Percentiles rank a stretch among this genome's conserved stretches.
phyloP scores from a whole-genome alignment of 257 asterid genomes.

The Nicotiana tomentosiformis region DNA sequence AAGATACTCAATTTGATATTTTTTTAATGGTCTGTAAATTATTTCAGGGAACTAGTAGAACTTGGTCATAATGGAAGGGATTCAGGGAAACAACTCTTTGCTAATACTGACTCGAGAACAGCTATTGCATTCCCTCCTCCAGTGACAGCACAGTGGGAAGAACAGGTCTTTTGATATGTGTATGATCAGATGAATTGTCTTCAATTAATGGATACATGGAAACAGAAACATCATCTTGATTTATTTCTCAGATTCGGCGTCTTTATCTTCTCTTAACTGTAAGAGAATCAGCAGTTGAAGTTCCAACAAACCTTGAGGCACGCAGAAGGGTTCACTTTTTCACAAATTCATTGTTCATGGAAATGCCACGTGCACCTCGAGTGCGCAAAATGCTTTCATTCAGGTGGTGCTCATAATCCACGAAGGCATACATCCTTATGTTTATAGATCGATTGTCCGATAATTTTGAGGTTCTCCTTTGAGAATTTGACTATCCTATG shows the following conservation, averaged over 20 bases:
- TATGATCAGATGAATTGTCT: conserved; percentile 1
- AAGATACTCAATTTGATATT: not conserved
- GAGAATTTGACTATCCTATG: not conserved
- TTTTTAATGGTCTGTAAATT: conserved; percentile 5
- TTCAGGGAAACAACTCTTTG: conserved; percentile 82
- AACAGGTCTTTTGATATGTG: conserved; percentile 55
- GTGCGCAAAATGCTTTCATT: conserved; percentile 98
- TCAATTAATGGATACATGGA: not conserved
- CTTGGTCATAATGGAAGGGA: conserved; percentile 79
- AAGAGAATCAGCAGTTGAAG: conserved; percentile 87
- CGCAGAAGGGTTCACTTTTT: conserved; percentile 89
- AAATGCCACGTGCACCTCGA: conserved; percentile 97
- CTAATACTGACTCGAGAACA: conserved; percentile 34
- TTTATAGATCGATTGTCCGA: not conserved
- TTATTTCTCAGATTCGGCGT: conserved; percentile 66
- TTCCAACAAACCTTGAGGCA: conserved; percentile 96
- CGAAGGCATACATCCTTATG: not conserved
- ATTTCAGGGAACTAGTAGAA: conserved; percentile 74
- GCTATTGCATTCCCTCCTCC: conserved; percentile 78
- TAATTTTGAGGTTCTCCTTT: not conserved
- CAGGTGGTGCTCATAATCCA: conserved; percentile 40
- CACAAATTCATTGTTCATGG: conserved; percentile 91
- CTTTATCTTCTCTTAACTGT: conserved; percentile 94
- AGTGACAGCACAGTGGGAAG: conserved; percentile 91
- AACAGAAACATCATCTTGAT: conserved; percentile 4